Conservation (phyloP, 2,329 filamentous ascomycete species). For the Beauveria sp. region DNA sequence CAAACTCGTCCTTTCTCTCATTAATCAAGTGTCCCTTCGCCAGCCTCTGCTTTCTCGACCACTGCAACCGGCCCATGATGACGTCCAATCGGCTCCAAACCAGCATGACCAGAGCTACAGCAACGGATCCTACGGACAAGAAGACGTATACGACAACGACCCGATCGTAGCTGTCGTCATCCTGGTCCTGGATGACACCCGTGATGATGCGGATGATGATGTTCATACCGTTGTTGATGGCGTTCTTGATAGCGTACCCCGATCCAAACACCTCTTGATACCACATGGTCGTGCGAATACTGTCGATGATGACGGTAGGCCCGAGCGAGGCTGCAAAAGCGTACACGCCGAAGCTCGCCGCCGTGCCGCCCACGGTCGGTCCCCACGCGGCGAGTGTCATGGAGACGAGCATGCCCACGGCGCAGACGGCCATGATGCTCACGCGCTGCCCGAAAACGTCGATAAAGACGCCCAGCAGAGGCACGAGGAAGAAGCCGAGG, state of each 20-base stretch:
- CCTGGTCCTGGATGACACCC: constrained; percentile 50
- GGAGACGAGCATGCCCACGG: constrained; percentile 39
- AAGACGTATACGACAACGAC: constrained; percentile 50
- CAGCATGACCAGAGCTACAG: constrained; percentile 35
- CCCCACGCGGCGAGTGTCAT: constrained; percentile 51
- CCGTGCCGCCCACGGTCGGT: constrained; percentile 40
- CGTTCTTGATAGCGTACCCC: constrained; percentile 52
- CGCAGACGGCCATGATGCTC: constrained; percentile 45
- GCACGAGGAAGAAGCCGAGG: constrained; percentile 49
- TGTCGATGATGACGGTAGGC: constrained; percentile 52
- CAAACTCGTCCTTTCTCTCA: constrained; percentile 33
- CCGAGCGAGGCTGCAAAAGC: constrained; percentile 48
- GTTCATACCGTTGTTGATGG: constrained; percentile 56
- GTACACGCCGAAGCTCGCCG: constrained; percentile 52
- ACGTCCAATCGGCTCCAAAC: constrained; percentile 29
- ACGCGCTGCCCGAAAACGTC: constrained; percentile 49
- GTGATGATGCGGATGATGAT: constrained; percentile 52
- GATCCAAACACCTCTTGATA: constrained; percentile 53
- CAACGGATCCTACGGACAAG: constrained; percentile 40
- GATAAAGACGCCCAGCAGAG: constrained; percentile 46
- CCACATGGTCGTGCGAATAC: constrained; percentile 53
- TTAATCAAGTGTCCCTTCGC: constrained; percentile 35
- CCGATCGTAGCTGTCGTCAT: constrained; percentile 46
- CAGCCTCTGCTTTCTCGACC: constrained; percentile 48
- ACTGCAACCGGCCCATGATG: constrained; percentile 45